Evolutionary conservation across 2,329 filamentous ascomycete genomes (phyloP).

Genomic region (Epicoccum sorghinum): DNA sequence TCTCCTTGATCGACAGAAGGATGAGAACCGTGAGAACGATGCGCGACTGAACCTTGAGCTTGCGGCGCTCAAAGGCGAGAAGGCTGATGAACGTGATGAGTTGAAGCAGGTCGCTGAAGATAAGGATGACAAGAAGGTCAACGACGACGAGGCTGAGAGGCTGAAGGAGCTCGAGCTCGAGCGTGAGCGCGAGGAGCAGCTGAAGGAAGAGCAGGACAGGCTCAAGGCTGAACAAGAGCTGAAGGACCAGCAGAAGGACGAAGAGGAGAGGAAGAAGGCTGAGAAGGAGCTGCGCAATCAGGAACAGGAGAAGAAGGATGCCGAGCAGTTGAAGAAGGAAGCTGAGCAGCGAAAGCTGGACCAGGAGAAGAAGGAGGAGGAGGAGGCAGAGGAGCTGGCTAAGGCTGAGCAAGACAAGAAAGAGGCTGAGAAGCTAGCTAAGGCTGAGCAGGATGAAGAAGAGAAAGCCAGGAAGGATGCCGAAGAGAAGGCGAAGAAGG

Average conservation of each 20-base stretch:
- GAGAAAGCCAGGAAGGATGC: background rate
- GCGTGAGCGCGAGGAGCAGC: background rate
- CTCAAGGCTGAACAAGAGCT: constrained; percentile 8
- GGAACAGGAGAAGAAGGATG: background rate
- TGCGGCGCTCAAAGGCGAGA: background rate
- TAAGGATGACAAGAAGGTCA: background rate
- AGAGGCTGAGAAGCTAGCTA: background rate
- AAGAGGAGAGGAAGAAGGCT: background rate
- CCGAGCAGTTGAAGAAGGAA: background rate
- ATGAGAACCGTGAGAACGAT: background rate
- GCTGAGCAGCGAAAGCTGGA: background rate
- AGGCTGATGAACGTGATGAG: background rate
- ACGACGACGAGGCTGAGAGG: background rate
- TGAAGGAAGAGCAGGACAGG: constrained; percentile 10
- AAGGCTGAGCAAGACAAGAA: background rate
- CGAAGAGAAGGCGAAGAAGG: background rate
- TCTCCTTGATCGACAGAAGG: background rate
- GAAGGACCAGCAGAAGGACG: background rate
- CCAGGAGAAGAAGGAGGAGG: background rate
- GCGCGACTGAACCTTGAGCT: constrained; percentile 1
- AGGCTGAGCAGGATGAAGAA: background rate
- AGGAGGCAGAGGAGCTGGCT: no score
- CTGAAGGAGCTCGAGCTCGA: background rate
- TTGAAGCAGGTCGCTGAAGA: background rate
- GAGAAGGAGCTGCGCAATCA: background rate